Evolutionary conservation across 192 early-diverging fungal genomes (phyloP).

Genomic region (Entrophospora sp.): DNA sequence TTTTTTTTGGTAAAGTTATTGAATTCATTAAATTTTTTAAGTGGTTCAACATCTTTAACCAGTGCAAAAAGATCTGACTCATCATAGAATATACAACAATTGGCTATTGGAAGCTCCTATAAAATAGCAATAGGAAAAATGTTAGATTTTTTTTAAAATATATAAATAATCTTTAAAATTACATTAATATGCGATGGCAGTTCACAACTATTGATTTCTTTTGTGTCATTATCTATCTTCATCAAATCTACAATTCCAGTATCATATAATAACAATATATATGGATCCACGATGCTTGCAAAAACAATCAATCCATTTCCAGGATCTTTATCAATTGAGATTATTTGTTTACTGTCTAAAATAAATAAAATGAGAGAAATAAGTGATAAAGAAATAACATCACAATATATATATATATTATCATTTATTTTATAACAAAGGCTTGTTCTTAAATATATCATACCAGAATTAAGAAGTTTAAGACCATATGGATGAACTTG

Average conservation of each 20-base stretch:
- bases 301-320: constrained; percentile 49
- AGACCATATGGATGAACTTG: constrained; percentile 78
- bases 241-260: constrained; percentile 54
- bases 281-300: constrained; percentile 72
- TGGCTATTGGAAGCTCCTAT: constrained; percentile 24
- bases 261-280: constrained; percentile 63
- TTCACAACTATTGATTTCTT: constrained; percentile 28
- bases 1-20: constrained; percentile 24
- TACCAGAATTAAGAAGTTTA: constrained; percentile 59
- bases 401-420: no score
- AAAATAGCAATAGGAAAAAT: background rate
- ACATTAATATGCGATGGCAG: constrained; percentile 37
- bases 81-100: constrained; percentile 45
- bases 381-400: no score
- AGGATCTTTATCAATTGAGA: constrained; percentile 37
- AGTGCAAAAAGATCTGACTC: constrained; percentile 27
- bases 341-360: no score
- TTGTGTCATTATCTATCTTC: constrained; percentile 45
- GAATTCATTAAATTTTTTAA: background rate
- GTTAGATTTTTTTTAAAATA: background rate
- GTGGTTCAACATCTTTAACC: constrained; percentile 21
- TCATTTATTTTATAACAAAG: no score
- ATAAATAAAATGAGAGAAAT: background rate
- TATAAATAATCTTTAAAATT: constrained; percentile 3
- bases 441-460: background rate